phyloP scores from a whole-genome alignment of 192 early-diverging fungal species.

The Kappamyces sp. region DNA sequence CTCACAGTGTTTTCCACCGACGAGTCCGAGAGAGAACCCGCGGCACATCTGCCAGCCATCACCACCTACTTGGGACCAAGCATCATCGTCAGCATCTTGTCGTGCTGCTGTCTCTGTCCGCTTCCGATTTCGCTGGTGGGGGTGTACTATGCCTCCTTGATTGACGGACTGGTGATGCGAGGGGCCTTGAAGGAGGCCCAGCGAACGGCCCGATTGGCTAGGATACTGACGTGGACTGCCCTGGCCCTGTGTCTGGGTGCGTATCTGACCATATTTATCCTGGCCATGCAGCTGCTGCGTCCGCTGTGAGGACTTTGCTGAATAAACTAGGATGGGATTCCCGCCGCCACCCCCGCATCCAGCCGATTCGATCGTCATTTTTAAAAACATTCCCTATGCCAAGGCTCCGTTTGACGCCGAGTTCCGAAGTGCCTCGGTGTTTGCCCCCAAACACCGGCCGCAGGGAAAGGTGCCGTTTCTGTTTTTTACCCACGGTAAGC shows the following conservation, averaged over 20 bases:
- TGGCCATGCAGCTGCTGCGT: neutral
- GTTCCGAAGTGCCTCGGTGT: too few species aligned
- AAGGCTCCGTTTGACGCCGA: too few species aligned
- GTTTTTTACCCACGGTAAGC: too few species aligned
- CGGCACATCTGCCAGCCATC: neutral
- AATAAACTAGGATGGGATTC: too few species aligned
- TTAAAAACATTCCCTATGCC: too few species aligned
- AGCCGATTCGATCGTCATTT: too few species aligned
- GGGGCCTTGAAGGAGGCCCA: neutral
- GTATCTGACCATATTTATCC: constrained; percentile 7
- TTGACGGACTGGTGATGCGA: neutral
- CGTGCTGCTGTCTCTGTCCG: constrained; percentile 7
- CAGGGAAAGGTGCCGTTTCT: too few species aligned
- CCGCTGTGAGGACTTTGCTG: neutral
- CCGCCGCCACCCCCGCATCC: too few species aligned
- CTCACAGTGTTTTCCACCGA: too few species aligned
- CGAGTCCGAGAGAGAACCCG: too few species aligned
- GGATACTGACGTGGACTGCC: neutral
- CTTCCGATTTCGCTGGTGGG: constrained; percentile 4
- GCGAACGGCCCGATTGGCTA: neutral
- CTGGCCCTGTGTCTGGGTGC: neutral
- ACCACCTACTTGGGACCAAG: constrained; percentile 10
- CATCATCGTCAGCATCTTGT: constrained; percentile 4
- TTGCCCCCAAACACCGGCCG: too few species aligned
- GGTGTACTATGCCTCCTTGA: constrained; percentile 5